A percentile compares a stretch with the other conserved stretches of the same genome.
Conservation (phyloP, 108 stramenopile genomes). For the Nitzschia sp. region DNA sequence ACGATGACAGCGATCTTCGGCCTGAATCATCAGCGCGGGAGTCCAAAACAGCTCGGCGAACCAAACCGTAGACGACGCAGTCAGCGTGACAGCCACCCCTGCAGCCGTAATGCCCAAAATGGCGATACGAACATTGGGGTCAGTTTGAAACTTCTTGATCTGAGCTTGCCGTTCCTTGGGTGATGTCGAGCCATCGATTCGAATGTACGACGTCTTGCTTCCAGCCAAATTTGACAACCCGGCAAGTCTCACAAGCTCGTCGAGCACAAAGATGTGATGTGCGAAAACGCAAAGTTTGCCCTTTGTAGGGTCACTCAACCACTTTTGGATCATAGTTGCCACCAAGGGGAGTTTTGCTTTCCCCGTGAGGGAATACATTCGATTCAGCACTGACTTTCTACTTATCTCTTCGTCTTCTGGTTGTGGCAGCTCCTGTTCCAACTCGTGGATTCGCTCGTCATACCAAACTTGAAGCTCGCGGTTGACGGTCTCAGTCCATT, state of each 20-base stretch:
- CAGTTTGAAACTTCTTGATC: slow-evolving; percentile 88
- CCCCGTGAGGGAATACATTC: slow-evolving; percentile 84
- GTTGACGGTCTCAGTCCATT: background rate
- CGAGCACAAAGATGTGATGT: slow-evolving; percentile 92
- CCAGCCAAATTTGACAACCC: slow-evolving; percentile 48
- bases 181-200: slow-evolving; percentile 92
- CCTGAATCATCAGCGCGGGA: slow-evolving; percentile 96
- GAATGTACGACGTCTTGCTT: slow-evolving; percentile 68
- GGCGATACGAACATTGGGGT: slow-evolving; percentile 84
- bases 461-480: slow-evolving; percentile 23
- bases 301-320: slow-evolving; percentile 75
- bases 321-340: slow-evolving; percentile 60
- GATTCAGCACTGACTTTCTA: slow-evolving; percentile 74
- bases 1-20: slow-evolving; percentile 97
- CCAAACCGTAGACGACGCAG: slow-evolving; percentile 95
- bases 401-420: slow-evolving; percentile 27
- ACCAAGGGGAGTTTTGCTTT: slow-evolving; percentile 80
- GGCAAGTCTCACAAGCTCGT: slow-evolving; percentile 63
- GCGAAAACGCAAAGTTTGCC: slow-evolving; percentile 96
- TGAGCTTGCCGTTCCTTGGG: slow-evolving; percentile 91
- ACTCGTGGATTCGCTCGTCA: slow-evolving; percentile 20
- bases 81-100: slow-evolving; percentile 96
- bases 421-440: slow-evolving; percentile 3
- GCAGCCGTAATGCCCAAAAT: slow-evolving; percentile 96
- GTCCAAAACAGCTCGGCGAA: slow-evolving; percentile 99